These are phyloP conservation scores for Dipteronia sinensis DNA, from an alignment of 345 rosid species.

Conservation along the genomic window DNA sequence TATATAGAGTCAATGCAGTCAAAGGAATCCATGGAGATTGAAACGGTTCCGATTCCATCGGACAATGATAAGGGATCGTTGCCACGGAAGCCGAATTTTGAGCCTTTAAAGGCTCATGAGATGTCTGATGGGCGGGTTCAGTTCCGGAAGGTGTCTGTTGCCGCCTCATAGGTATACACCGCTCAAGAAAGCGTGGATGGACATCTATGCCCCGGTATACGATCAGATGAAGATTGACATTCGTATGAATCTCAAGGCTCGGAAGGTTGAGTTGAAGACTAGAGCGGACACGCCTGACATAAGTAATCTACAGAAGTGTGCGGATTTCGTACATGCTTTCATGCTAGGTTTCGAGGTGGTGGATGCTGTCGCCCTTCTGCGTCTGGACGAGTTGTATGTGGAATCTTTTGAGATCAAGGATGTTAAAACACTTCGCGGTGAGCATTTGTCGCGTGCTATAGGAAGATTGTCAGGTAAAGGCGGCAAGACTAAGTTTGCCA, in stretches of 20 bases:
- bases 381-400: slow-evolving; percentile 78
- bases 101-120: slow-evolving; percentile 81
- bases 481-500: slow-evolving; percentile 84
- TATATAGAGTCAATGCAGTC: slow-evolving; percentile 11
- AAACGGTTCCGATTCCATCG: slow-evolving; percentile 22
- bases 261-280: slow-evolving; percentile 81
- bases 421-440: slow-evolving; percentile 81
- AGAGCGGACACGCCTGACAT: slow-evolving; percentile 69
- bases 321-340: slow-evolving; percentile 92
- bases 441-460: slow-evolving; percentile 86
- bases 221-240: slow-evolving; percentile 91
- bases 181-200: slow-evolving; percentile 85
- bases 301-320: slow-evolving; percentile 77
- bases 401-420: slow-evolving; percentile 93
- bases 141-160: slow-evolving; percentile 65
- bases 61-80: slow-evolving; percentile 21
- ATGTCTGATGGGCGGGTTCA: slow-evolving; percentile 80
- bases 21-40: slow-evolving; percentile 51
- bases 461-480: slow-evolving; percentile 90
- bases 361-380: slow-evolving; percentile 75
- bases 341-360: slow-evolving; percentile 82
- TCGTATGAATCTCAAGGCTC: slow-evolving; percentile 82
- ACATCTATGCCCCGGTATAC: slow-evolving; percentile 68
- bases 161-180: slow-evolving; percentile 86
- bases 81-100: slow-evolving; percentile 67